These are phyloP conservation scores for Capsella bursapastoris DNA, from an alignment of 345 rosid genomes.

Conservation along the genomic window DNA sequence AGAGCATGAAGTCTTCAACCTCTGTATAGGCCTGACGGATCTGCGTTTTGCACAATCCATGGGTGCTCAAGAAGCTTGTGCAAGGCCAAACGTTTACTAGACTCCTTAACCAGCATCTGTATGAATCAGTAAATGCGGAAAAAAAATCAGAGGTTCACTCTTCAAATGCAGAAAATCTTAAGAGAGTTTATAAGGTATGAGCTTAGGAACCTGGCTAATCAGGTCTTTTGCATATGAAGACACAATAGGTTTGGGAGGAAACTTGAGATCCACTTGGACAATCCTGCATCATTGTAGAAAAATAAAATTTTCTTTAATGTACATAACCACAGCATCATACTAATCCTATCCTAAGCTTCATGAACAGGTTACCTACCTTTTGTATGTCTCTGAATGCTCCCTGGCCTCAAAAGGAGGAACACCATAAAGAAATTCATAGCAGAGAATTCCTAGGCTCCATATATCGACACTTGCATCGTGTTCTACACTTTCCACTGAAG, in stretches of 20 bases:
- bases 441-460: constrained; percentile 96
- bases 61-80: constrained; percentile 90
- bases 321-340: neutral
- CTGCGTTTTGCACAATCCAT: constrained; percentile 87
- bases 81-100: constrained; percentile 67
- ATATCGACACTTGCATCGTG: constrained; percentile 96
- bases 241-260: constrained; percentile 84
- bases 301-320: neutral
- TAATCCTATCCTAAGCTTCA: neutral
- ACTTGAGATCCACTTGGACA: constrained; percentile 93
- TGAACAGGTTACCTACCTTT: constrained; percentile 69
- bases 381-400: constrained; percentile 93
- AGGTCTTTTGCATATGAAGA: constrained; percentile 92
- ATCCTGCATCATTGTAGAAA: constrained; percentile 55
- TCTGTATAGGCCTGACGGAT: constrained; percentile 75
- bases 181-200: neutral
- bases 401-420: constrained; percentile 92
- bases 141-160: neutral
- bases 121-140: neutral
- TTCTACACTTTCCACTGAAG: constrained; percentile 87
- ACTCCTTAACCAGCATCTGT: constrained; percentile 90
- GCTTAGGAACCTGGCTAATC: constrained; percentile 66
- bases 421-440: constrained; percentile 90
- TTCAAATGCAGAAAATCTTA: neutral
- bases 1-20: constrained; percentile 16